Base-by-base conservation (phyloP, 1,139 yeast species). In the Blastobotrys serpentis region DNA sequence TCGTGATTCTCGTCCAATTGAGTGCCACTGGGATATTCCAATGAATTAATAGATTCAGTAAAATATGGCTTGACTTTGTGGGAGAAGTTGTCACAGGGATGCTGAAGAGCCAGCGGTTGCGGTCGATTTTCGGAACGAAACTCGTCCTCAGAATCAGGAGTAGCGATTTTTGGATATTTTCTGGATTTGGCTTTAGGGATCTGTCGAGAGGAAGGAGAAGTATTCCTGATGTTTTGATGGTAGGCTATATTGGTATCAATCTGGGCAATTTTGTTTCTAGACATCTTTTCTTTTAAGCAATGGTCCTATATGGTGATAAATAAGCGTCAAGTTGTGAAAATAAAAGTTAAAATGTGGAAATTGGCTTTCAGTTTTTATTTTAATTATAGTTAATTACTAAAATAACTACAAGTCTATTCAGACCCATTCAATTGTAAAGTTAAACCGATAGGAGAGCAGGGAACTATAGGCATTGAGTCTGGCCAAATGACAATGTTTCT, bases 241-340 rank as follows among this genome's bases (percentile, higher is more conserved):
- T 26, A 17, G 33, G 32, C 11, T 25, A n/a, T 39, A 16, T 39
- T 25, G 11, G 42, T 39, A 39, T 39, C 42, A 14, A 39, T 25
- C 13, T 25, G 40, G 4, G 19, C 13, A 16, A n/a, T 25, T 21
- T 14, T 25, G 14, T 23, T 29, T 29, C 32, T 6, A 6, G 32
- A 29, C 32, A 29, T 29, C 14, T 4, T 23, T 23, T 6, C 26
- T n/a, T n/a, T n/a, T n/a, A n/a, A n/a, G n/a, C n/a, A n/a, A n/a
- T n/a, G n/a, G n/a, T n/a, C n/a, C n/a, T n/a, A n/a, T n/a, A n/a
- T n/a, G n/a, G n/a, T n/a, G n/a, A n/a, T n/a, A n/a, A n/a, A n/a
- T n/a, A n/a, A n/a, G n/a, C n/a, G n/a, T n/a, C n/a, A n/a, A n/a
- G n/a, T n/a, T 3, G 37, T 32, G 17, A 32, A 32, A 17, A 5